Evolutionary conservation across 495 filamentous ascomycete genomes (phyloP).

Genomic region (Lophium mytilinum): DNA sequence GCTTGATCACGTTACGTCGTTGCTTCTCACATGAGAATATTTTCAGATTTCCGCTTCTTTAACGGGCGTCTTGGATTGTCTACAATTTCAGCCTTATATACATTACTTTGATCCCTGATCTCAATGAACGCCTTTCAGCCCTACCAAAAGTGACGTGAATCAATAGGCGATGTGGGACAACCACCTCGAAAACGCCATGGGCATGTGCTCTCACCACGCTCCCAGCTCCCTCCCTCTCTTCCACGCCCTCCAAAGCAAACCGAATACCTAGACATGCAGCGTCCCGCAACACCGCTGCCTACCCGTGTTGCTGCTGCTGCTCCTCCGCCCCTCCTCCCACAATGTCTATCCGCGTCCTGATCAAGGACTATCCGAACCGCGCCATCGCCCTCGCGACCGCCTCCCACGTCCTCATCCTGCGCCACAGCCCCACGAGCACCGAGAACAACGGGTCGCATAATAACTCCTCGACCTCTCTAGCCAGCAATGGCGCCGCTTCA

Average conservation of each 20-base stretch:
- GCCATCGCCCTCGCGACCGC: constrained; percentile 74
- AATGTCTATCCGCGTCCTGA: constrained; percentile 52
- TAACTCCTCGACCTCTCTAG: constrained; percentile 14
- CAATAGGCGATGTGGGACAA: background rate
- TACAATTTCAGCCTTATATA: background rate
- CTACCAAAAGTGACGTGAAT: constrained; percentile 6
- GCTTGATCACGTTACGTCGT: too few relatives aligned
- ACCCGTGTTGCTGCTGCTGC: background rate
- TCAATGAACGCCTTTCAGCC: background rate
- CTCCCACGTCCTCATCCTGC: constrained; percentile 75
- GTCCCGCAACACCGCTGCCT: background rate
- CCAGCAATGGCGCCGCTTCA: constrained; percentile 29
- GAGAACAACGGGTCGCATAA: constrained; percentile 27
- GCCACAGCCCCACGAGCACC: constrained; percentile 54
- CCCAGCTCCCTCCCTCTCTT: background rate
- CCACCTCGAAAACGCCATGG: background rate
- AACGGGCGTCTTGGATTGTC: too few relatives aligned
- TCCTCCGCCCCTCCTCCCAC: background rate
- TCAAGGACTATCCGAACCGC: constrained; percentile 73
- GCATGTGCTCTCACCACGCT: background rate
- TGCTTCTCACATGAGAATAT: too few relatives aligned
- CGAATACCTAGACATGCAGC: background rate
- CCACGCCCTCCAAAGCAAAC: background rate
- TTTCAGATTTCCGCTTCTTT: too few relatives aligned
- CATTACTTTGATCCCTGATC: background rate